phyloP scores from a whole-genome alignment of 2,329 filamentous ascomycete genomes.

The Phaeosphaeriaceae sp. region DNA sequence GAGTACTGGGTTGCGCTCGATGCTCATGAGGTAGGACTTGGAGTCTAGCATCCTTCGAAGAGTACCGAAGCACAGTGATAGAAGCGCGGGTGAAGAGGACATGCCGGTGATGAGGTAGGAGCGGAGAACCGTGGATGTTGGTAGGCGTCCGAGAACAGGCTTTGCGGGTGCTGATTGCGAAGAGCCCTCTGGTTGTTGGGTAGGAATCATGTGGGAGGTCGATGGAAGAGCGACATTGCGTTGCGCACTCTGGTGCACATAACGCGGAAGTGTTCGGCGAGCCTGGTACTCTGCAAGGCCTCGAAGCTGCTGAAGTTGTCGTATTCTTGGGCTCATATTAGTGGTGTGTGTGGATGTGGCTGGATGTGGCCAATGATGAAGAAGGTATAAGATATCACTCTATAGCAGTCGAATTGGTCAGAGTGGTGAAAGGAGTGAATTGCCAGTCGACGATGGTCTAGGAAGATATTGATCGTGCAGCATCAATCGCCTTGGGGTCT shows the following conservation, averaged over 20 bases:
- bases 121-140: constrained; percentile 70
- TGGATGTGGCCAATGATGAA: background rate
- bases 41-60: constrained; percentile 76
- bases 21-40: constrained; percentile 69
- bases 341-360: background rate
- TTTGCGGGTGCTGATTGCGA: constrained; percentile 19
- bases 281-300: constrained; percentile 26
- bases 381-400: background rate
- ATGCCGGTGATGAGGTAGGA: constrained; percentile 73
- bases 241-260: constrained; percentile 41
- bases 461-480: background rate
- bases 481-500: constrained; percentile 8
- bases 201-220: constrained; percentile 19
- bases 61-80: constrained; percentile 71
- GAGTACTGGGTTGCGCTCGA: constrained; percentile 77
- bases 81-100: constrained; percentile 73
- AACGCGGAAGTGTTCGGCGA: constrained; percentile 28
- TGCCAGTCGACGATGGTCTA: background rate
- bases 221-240: constrained; percentile 38
- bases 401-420: constrained; percentile 1
- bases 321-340: constrained; percentile 29
- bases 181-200: constrained; percentile 24
- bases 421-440: constrained; percentile 4
- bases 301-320: constrained; percentile 32
- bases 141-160: constrained; percentile 67